phyloP scores from a whole-genome alignment of 1,284 basidiomycete species.

The Trametes pubescens region DNA sequence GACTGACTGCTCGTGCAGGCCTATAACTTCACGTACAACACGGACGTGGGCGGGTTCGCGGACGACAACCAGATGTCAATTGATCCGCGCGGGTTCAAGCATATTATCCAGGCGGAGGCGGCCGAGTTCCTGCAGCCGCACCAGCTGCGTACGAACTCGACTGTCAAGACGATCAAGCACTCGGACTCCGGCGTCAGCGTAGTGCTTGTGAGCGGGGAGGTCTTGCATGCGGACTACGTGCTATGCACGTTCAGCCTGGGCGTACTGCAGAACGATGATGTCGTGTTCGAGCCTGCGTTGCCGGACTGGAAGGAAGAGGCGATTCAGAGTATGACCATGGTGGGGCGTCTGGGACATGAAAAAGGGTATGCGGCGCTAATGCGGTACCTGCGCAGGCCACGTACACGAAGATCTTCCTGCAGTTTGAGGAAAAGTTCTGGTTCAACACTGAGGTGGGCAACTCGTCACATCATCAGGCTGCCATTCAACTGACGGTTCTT shows the following conservation, averaged over 20 bases:
- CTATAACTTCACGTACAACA: constrained; percentile 69
- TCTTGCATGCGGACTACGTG: constrained; percentile 42
- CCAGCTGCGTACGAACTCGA: constrained; percentile 60
- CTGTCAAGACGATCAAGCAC: constrained; percentile 61
- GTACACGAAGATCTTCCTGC: constrained; percentile 77
- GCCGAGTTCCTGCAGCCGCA: constrained; percentile 55
- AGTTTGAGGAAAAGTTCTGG: constrained; percentile 76
- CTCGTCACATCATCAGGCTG: no score
- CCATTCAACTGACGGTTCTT: background rate
- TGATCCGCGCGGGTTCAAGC: constrained; percentile 68
- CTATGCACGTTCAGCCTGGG: constrained; percentile 52
- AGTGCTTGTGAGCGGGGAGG: constrained; percentile 51
- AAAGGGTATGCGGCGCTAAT: background rate
- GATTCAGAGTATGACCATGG: constrained; percentile 72
- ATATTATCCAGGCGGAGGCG: constrained; percentile 63
- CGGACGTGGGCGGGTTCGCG: constrained; percentile 64
- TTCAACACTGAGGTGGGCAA: constrained; percentile 72
- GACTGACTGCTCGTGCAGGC: constrained; percentile 45
- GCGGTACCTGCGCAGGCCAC: constrained; percentile 49
- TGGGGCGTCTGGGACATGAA: constrained; percentile 30
- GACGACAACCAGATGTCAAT: constrained; percentile 60
- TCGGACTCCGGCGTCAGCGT: constrained; percentile 50
- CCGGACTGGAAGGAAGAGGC: constrained; percentile 74
- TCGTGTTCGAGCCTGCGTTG: constrained; percentile 61
- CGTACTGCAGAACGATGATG: constrained; percentile 70